Conservation (phyloP, 345 rosid genomes). For the Psidium friedrichsthalianum region DNA sequence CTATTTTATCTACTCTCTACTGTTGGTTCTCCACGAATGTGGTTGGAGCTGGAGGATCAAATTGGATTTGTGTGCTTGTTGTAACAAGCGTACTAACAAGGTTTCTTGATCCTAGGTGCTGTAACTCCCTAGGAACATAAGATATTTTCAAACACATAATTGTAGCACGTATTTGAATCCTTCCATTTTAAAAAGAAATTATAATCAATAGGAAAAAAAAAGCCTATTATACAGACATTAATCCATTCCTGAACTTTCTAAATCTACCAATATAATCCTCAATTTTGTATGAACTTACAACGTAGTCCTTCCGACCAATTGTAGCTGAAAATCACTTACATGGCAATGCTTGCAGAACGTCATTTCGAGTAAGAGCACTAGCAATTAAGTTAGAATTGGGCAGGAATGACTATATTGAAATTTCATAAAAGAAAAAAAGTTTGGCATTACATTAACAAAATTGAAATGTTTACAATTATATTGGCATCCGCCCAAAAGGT, state of each 20-base stretch:
- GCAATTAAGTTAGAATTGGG: accelerated
- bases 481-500: not conserved
- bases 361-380: not conserved
- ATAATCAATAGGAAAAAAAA: not conserved
- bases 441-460: accelerated
- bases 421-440: not conserved
- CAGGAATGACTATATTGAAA: not conserved
- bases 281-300: not conserved
- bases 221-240: not conserved
- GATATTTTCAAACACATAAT: not conserved
- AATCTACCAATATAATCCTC: not conserved
- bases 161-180: not conserved
- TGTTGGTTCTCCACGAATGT: not conserved
- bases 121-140: not conserved
- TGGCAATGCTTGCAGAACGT: not conserved
- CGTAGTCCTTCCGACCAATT: not conserved
- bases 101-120: not conserved
- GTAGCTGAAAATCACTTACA: accelerated
- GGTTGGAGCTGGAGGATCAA: too few relatives aligned
- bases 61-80: too few relatives aligned
- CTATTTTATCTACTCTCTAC: not conserved
- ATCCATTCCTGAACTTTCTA: not conserved
- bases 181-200: not conserved
- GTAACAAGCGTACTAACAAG: not conserved
- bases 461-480: not conserved